These are phyloP conservation scores for Camelina hispida DNA, from an alignment of 345 rosid genomes.

Conservation along the genomic window DNA sequence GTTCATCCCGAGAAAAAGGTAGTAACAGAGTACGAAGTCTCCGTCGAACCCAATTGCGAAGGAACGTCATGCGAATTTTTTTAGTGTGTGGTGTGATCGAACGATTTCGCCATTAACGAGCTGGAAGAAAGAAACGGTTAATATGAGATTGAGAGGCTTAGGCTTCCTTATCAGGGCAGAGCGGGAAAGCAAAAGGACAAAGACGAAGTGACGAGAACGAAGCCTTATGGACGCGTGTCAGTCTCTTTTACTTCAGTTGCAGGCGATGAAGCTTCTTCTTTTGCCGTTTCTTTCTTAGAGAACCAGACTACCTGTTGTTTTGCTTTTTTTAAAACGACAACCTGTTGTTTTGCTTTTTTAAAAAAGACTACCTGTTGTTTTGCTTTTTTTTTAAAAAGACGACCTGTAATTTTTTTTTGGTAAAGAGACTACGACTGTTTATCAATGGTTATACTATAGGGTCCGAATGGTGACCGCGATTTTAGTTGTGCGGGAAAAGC, in stretches of 20 bases:
- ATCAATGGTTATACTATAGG: no score
- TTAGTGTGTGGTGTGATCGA: not conserved
- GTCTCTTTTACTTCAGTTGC: not conserved
- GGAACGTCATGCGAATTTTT: constrained; percentile 48
- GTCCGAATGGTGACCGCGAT: no score
- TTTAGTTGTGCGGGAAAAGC: no score
- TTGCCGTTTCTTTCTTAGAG: constrained; percentile 33
- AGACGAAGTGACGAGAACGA: constrained; percentile 24
- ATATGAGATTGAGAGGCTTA: not conserved
- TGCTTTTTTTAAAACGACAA: no score
- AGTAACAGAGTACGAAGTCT: constrained; percentile 61
- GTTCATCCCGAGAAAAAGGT: constrained; percentile 72
- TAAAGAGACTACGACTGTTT: no score
- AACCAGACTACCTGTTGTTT: no score
- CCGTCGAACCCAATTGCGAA: constrained; percentile 53
- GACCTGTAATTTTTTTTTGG: no score
- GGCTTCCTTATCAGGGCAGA: constrained; percentile 33
- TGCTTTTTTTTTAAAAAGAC: no score
- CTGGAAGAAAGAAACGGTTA: constrained; percentile 21
- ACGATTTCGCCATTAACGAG: constrained; percentile 35
- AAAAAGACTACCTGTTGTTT: no score
- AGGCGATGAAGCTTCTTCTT: not conserved
- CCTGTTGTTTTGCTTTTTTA: no score
- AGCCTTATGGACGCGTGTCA: constrained; percentile 38
- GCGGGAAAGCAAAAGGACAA: constrained; percentile 49